Evolutionary conservation across 78 protist genomes (phyloP).

Genomic region (Dictyostelium firmibasis): DNA sequence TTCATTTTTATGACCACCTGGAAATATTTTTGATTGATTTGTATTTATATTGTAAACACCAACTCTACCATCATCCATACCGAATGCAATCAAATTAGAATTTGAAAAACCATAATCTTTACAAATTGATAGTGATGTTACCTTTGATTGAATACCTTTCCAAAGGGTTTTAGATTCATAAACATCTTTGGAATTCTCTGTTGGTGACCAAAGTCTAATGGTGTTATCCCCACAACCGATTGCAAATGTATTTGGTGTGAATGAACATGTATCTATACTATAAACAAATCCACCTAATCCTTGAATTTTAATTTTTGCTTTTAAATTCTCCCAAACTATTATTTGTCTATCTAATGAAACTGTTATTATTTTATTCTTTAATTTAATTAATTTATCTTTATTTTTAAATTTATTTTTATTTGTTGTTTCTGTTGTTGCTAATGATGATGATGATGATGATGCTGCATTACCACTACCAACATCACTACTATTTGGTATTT

Average conservation of each 20-base stretch:
- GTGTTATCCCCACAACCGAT: constrained; percentile 70
- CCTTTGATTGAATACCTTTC: constrained; percentile 68
- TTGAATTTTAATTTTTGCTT: constrained; percentile 15
- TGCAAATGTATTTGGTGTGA: constrained; percentile 37
- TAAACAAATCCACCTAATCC: constrained; percentile 63
- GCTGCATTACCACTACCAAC: neutral
- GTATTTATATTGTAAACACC: constrained; percentile 32
- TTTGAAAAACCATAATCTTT: neutral
- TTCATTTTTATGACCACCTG: constrained; percentile 56
- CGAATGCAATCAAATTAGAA: constrained; percentile 37
- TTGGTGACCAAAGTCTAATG: constrained; percentile 63
- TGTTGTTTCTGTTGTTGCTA: neutral
- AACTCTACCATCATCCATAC: constrained; percentile 73
- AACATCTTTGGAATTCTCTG: neutral
- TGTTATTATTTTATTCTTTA: neutral
- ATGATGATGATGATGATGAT: too few species aligned
- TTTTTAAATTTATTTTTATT: neutral
- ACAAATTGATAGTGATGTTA: constrained; percentile 38
- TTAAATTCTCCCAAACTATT: constrained; percentile 35
- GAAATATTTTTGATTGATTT: constrained; percentile 35
- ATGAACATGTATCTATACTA: neutral
- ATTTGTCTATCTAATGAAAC: constrained; percentile 58
- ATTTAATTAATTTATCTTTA: neutral
- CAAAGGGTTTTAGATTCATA: constrained; percentile 32
- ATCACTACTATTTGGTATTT: neutral